Evolutionary conservation across 768 basidiomycete genomes (phyloP), one percentile per base, ranked within the genome.

Genomic region (Infundibulicybe gibba): DNA sequence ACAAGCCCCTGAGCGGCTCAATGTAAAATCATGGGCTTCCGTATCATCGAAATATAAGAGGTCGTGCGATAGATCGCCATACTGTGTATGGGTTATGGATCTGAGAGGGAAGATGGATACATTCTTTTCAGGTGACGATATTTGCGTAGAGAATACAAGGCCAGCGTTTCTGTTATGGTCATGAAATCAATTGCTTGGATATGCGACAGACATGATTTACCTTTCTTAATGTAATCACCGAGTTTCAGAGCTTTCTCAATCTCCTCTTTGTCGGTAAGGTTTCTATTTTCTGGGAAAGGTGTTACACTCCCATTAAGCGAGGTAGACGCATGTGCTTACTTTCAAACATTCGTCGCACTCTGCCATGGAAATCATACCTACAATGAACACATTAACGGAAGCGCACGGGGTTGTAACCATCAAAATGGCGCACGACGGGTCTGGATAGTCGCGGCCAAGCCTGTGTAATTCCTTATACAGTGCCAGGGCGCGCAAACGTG

Each of bases 141-240:
- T 65, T 93, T 93, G 53, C 85, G 77, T 38, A 93, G 65, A 1
- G 87, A 83, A 56, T 93, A 92, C 16, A 93, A 64, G 0, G 90
- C 89, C 38, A 92, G 70, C 0, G 89, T 91, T 68, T 92, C 90
- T 90, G 54, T n/a, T 35, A 15, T 17, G 30, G 49, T 21, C 40
- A 45, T 19, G 31, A 34, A 41, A 32, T 32, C 12, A 32, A 25
- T 25, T 8, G 8, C 25, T 25, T 8, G n/a, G n/a, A n/a, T n/a
- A n/a, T n/a, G 25, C 17, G 8, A 41, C 21, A 20, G 43, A 40
- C 19, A 16, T 37, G 30, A 58, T 77, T 51, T 56, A 87, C 90
- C 90, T 57, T 88, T 87, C 68, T 84, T 89, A 64, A 93, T 91
- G 54, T 90, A 91, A 61, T 91, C 89, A 11, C 83, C 87, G 25